Evolutionary conservation across 805 yeast genomes (phyloP).

Genomic region (Dipodascopsis uninucleata): DNA sequence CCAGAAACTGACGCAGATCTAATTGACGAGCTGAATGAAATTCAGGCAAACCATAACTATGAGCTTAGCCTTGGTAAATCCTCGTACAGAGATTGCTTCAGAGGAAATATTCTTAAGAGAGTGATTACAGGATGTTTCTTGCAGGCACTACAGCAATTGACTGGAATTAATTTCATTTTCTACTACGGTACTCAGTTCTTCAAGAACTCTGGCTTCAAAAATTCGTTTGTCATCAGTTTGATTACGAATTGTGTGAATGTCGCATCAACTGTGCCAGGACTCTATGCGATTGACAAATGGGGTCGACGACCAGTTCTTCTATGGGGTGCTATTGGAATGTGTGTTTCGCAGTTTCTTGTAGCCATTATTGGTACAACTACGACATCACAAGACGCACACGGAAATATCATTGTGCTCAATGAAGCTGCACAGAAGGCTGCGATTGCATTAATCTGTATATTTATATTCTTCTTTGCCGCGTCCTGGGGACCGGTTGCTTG

Average conservation of each 20-base stretch:
- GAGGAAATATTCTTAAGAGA: too few species aligned
- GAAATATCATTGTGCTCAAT: slow-evolving; percentile 7
- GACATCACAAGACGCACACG: slow-evolving; percentile 38
- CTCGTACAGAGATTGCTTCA: too few species aligned
- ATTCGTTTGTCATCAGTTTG: slow-evolving; percentile 42
- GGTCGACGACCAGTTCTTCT: slow-evolving; percentile 66
- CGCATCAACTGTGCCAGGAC: slow-evolving; percentile 51
- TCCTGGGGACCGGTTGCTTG: slow-evolving; percentile 84
- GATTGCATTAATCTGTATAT: slow-evolving; percentile 53
- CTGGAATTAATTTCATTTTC: slow-evolving; percentile 46
- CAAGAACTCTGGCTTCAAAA: slow-evolving; percentile 47
- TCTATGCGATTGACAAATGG: slow-evolving; percentile 49
- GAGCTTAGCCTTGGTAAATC: too few species aligned
- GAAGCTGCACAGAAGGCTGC: slow-evolving; percentile 41
- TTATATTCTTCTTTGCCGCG: slow-evolving; percentile 72
- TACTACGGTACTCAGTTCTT: slow-evolving; percentile 46
- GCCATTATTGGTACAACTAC: slow-evolving; percentile 57
- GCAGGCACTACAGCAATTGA: slow-evolving; percentile 26
- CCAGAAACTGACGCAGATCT: slow-evolving; percentile 46
- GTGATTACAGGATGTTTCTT: slow-evolving; percentile 55
- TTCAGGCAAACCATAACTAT: slow-evolving; percentile 46
- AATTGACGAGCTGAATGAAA: slow-evolving; percentile 48
- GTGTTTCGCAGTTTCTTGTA: slow-evolving; percentile 58
- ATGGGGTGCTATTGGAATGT: slow-evolving; percentile 61
- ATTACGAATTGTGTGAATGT: slow-evolving; percentile 47